Evolutionary conservation across 2,329 filamentous ascomycete species (phyloP).

Genomic region (Botryotinia narcissicola): DNA sequence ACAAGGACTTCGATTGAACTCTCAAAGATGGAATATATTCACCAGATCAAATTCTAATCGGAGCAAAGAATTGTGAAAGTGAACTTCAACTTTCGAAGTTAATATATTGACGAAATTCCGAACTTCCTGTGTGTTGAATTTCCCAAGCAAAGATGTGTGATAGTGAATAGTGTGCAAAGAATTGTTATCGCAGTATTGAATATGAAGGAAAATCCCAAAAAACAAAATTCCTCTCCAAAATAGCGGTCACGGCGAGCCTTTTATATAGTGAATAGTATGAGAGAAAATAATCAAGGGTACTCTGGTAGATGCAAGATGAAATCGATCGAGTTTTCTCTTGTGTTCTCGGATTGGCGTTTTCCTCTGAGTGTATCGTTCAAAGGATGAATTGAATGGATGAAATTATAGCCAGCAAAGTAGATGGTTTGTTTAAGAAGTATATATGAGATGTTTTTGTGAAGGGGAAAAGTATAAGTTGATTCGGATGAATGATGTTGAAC

Average conservation of each 20-base stretch:
- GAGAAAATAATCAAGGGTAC: neutral
- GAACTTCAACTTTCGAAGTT: neutral
- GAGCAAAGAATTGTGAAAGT: neutral
- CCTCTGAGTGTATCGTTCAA: neutral
- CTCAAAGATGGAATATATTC: neutral
- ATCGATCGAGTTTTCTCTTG: neutral
- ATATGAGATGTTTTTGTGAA: neutral
- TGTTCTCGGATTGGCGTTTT: neutral
- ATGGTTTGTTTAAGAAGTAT: neutral
- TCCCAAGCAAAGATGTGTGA: neutral
- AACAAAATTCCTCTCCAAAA: conserved; percentile 6
- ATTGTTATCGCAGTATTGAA: neutral
- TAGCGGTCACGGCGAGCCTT: neutral
- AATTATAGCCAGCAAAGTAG: conserved; percentile 1
- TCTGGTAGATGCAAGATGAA: neutral
- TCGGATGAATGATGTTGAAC: neutral
- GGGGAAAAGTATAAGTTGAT: neutral
- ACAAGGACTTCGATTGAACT: neutral
- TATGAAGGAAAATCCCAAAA: neutral
- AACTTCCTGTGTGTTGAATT: neutral
- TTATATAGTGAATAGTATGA: conserved; percentile 13
- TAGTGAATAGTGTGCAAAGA: neutral
- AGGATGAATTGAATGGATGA: conserved; percentile 1
- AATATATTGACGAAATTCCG: neutral
- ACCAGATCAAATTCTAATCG: neutral